These are phyloP conservation scores for Erodium maritimum DNA, from an alignment of 345 rosid genomes.

Conservation along the genomic window DNA sequence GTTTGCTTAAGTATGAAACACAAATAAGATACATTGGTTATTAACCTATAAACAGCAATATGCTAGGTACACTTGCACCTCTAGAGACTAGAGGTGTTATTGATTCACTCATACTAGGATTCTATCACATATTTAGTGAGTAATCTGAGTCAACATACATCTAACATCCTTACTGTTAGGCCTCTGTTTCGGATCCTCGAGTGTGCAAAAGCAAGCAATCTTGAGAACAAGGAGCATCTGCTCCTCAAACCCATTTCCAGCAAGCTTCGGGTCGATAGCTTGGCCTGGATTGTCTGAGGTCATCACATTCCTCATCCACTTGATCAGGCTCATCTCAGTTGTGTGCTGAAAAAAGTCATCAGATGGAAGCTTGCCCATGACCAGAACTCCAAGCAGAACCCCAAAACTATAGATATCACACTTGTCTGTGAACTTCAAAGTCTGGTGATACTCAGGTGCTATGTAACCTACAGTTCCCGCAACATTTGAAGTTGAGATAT, in stretches of 20 bases:
- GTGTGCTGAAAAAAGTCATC: constrained; percentile 76
- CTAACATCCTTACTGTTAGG: constrained; percentile 72
- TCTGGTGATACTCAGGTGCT: constrained; percentile 80
- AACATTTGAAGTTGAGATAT: constrained; percentile 42
- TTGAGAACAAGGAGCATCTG: constrained; percentile 69
- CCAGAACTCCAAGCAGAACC: constrained; percentile 56
- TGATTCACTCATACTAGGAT: background rate
- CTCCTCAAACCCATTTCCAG: constrained; percentile 55
- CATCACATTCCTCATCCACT: constrained; percentile 70
- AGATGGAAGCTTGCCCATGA: constrained; percentile 78
- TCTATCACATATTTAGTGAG: constrained; percentile 13
- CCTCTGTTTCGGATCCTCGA: constrained; percentile 73
- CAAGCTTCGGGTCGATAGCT: constrained; percentile 53
- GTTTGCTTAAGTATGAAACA: background rate
- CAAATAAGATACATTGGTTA: background rate
- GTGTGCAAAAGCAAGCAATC: constrained; percentile 75
- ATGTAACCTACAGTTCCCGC: constrained; percentile 92
- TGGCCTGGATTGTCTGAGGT: constrained; percentile 46
- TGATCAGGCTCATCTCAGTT: constrained; percentile 49
- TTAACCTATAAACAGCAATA: background rate
- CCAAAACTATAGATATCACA: constrained; percentile 88
- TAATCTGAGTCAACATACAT: constrained; percentile 63
- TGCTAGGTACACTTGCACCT: background rate
- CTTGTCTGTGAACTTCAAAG: constrained; percentile 74
- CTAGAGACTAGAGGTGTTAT: background rate